phyloP scores from a whole-genome alignment of 352 stramenopile genomes.

The Globisporangium echinulatum region DNA sequence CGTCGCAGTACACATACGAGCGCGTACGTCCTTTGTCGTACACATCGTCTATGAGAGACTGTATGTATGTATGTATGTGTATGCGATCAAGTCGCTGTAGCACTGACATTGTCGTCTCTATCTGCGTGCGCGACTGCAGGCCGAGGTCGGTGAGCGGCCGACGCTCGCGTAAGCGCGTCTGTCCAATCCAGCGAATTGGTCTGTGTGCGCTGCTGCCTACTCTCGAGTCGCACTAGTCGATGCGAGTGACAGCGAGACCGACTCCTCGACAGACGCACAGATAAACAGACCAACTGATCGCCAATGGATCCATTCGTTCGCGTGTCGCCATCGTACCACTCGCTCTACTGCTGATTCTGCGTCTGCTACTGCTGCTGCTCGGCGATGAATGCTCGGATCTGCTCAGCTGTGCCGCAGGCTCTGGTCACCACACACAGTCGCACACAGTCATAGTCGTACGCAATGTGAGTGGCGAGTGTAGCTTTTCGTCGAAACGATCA shows the following conservation, averaged over 20 bases:
- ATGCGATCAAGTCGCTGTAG: no score
- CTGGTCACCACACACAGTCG: slow-evolving; percentile 14
- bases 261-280: not conserved
- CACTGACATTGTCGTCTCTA: not conserved
- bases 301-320: not conserved
- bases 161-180: slow-evolving; percentile 29
- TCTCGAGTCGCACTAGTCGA: not conserved
- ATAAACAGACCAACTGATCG: not conserved
- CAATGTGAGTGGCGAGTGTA: no score
- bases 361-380: slow-evolving; percentile 1
- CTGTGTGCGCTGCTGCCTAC: no score
- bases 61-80: not conserved
- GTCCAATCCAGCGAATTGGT: no score
- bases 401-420: slow-evolving; percentile 50
- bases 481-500: not conserved
- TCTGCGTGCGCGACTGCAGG: slow-evolving; percentile 6
- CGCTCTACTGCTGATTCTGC: not conserved
- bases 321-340: not conserved
- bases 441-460: not conserved
- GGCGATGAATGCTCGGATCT: slow-evolving; percentile 43
- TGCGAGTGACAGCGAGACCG: not conserved
- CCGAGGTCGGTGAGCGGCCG: slow-evolving; percentile 59
- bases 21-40: slow-evolving; percentile 21
- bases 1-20: slow-evolving; percentile 44
- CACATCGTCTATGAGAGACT: not conserved